Evolutionary conservation across 345 rosid genomes (phyloP).

Genomic region (Eucalyptus dawsonii): DNA sequence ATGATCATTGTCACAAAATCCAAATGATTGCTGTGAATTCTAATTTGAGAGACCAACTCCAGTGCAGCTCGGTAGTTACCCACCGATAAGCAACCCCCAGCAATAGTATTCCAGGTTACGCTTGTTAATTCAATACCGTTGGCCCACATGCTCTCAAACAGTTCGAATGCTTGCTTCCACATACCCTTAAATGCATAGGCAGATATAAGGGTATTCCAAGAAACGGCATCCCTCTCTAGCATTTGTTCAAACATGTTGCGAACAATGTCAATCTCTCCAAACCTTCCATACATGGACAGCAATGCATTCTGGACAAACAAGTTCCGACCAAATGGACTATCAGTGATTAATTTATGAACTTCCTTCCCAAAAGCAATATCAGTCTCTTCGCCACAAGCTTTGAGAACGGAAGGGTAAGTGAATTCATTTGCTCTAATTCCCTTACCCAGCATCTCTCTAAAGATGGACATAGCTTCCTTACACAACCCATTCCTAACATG

Average conservation of each 20-base stretch:
- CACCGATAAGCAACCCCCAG: conserved; percentile 39
- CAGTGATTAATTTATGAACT: conserved; percentile 39
- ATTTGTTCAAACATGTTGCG: conserved; percentile 43
- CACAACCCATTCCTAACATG: conserved; percentile 30
- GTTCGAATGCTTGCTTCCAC: conserved; percentile 59
- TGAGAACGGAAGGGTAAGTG: conserved; percentile 72
- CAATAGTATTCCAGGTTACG: conserved; percentile 59
- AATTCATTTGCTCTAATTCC: conserved; percentile 59
- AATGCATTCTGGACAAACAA: conserved; percentile 65
- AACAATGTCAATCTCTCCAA: conserved; percentile 34
- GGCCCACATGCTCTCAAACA: conserved; percentile 40
- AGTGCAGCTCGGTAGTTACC: conserved; percentile 42
- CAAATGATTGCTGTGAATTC: conserved; percentile 15
- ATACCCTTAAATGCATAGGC: conserved; percentile 48
- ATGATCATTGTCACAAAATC: conserved; percentile 46
- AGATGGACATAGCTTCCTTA: conserved; percentile 30
- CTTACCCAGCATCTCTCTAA: conserved; percentile 35
- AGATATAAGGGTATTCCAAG: conserved; percentile 68
- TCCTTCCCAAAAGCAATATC: conserved; percentile 42
- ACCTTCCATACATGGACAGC: conserved; percentile 68
- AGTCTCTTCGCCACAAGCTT: conserved; percentile 56
- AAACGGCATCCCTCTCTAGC: conserved; percentile 51
- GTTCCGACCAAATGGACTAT: conserved; percentile 19
- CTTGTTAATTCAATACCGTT: conserved; percentile 30
- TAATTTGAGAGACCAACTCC: conserved; percentile 39